phyloP scores from a whole-genome alignment of 148 eudicot species.

The Rhododendron ferrugineum region DNA sequence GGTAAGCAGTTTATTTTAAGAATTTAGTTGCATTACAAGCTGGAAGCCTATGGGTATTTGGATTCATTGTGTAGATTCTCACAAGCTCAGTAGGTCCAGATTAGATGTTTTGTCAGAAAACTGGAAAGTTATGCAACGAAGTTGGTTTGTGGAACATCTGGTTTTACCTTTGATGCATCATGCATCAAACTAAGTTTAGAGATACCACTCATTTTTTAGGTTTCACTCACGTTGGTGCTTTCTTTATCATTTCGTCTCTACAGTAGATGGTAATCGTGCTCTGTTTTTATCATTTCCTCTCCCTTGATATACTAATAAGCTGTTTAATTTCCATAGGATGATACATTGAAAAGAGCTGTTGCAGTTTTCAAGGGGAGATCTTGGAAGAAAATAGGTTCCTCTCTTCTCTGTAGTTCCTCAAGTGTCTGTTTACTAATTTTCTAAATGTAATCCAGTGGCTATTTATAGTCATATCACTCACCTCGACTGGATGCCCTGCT shows the following conservation, averaged over 20 bases:
- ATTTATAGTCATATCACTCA: neutral
- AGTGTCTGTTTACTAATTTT: neutral
- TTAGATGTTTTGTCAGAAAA: neutral
- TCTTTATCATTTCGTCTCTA: neutral
- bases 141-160: neutral
- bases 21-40: neutral
- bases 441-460: neutral
- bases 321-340: slow-evolving; percentile 46
- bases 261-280: neutral
- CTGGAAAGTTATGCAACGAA: neutral
- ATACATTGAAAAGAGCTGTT: slow-evolving; percentile 77
- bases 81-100: neutral
- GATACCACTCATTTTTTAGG: neutral
- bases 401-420: slow-evolving; percentile 3
- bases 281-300: neutral
- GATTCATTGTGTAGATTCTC: neutral
- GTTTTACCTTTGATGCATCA: neutral
- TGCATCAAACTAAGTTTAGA: neutral
- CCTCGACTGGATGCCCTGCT: neutral
- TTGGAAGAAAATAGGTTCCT: slow-evolving; percentile 90
- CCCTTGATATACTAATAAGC: slow-evolving; percentile 7
- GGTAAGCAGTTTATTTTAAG: slow-evolving; percentile 36
- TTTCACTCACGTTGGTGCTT: neutral
- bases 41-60: neutral
- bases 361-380: slow-evolving; percentile 58